These are phyloP conservation scores for Taxawa tesnikishii DNA, from an alignment of 2,329 filamentous ascomycete genomes.

Conservation along the genomic window DNA sequence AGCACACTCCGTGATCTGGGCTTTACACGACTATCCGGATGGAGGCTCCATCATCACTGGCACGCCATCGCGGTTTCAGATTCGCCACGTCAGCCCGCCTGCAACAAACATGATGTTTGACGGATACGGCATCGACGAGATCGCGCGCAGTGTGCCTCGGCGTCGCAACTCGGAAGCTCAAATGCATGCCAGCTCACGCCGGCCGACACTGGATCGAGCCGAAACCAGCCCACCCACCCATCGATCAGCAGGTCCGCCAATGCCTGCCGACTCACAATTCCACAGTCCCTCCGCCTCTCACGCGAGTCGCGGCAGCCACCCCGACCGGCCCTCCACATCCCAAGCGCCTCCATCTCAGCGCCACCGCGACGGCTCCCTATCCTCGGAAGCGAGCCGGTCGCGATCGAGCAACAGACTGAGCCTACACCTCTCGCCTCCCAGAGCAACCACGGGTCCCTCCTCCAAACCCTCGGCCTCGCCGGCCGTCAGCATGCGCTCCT, in stretches of 20 bases:
- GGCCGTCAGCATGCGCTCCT: conserved; percentile 1
- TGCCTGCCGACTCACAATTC: background rate
- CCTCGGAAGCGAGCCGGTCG: background rate
- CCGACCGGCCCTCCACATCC: background rate
- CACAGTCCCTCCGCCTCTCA: background rate
- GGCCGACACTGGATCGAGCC: conserved; percentile 1
- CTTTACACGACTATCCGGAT: conserved; percentile 19
- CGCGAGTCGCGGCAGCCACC: background rate
- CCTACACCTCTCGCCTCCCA: background rate
- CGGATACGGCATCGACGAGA: conserved; percentile 6
- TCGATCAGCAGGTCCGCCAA: too few relatives aligned
- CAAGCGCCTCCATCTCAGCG: background rate
- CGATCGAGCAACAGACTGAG: background rate
- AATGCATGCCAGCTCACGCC: background rate
- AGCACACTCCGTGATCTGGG: conserved; percentile 11
- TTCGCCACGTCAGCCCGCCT: conserved; percentile 14
- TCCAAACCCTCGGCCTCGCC: background rate
- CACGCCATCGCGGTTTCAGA: conserved; percentile 20
- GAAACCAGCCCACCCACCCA: conserved; percentile 5
- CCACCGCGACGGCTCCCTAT: background rate
- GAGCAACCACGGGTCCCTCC: background rate
- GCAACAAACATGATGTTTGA: conserved; percentile 12
- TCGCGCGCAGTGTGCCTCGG: background rate
- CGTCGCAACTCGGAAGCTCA: background rate
- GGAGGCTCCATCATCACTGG: conserved; percentile 20